Conservation (phyloP, 306 rosid genomes). For the Prosopis cineraria region DNA sequence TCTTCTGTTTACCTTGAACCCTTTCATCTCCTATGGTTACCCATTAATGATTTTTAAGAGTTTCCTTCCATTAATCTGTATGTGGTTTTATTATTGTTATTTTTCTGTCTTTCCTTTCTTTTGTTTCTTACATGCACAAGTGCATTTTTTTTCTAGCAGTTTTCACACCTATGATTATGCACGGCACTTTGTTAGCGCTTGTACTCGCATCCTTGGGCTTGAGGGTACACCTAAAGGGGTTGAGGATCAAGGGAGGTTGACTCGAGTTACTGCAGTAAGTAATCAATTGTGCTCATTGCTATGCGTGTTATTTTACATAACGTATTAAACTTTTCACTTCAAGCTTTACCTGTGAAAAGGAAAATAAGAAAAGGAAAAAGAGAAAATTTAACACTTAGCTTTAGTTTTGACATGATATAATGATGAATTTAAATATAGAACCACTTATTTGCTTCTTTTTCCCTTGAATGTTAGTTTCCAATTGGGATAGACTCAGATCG, state of each 20-base stretch:
- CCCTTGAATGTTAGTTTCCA: slow-evolving; percentile 68
- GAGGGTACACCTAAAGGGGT: slow-evolving; percentile 93
- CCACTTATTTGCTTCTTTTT: slow-evolving; percentile 29
- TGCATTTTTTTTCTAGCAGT: slow-evolving; percentile 38
- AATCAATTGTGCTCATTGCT: slow-evolving; percentile 4
- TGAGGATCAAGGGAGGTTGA: slow-evolving; percentile 85
- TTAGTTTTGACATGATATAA: slow-evolving; percentile 5
- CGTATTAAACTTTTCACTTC: background rate
- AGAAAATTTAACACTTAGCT: slow-evolving; percentile 1
- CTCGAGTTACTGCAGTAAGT: slow-evolving; percentile 88
- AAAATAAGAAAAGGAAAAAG: background rate
- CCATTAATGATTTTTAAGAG: background rate
- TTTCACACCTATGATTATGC: slow-evolving; percentile 93
- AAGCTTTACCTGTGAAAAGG: background rate
- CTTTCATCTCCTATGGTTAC: background rate
- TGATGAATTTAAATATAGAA: slow-evolving; percentile 13
- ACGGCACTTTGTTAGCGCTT: slow-evolving; percentile 84
- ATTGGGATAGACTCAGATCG: slow-evolving; percentile 85
- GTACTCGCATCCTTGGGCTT: slow-evolving; percentile 86
- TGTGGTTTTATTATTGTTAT: background rate
- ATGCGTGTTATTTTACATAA: background rate
- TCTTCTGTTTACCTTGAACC: background rate
- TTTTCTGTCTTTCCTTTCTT: slow-evolving; percentile 33
- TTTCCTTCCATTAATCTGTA: background rate
- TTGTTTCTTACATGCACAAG: background rate